Evolutionary conservation across 2,329 filamentous ascomycete species (phyloP).

Genomic region (Trichothecium sympodiale): DNA sequence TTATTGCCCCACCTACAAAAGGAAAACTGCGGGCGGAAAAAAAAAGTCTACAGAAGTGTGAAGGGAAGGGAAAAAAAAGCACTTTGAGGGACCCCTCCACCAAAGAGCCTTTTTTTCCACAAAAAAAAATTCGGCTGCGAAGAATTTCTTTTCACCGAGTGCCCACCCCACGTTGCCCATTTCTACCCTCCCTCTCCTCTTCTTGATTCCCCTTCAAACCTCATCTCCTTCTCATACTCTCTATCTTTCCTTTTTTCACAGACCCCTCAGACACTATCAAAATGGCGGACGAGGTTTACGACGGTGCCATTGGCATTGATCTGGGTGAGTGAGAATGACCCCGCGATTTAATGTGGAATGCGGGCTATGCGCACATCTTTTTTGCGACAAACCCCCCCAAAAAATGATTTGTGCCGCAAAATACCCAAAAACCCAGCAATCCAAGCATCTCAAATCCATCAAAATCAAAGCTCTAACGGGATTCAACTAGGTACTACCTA

Average conservation of each 20-base stretch:
- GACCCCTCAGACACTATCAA: constrained; percentile 24
- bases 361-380: not conserved
- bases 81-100: no score
- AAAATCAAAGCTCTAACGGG: constrained; percentile 9
- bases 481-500: constrained; percentile 77
- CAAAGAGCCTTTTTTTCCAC: not conserved
- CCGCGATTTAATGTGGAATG: not conserved
- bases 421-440: no score
- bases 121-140: not conserved
- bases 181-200: constrained; percentile 9
- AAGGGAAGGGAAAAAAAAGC: no score
- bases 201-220: constrained; percentile 8
- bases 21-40: no score
- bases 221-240: constrained; percentile 12
- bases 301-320: constrained; percentile 99
- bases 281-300: constrained; percentile 98
- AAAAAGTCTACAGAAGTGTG: no score
- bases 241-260: constrained; percentile 2
- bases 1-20: no score
- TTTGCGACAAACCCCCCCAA: constrained; percentile 1
- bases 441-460: not conserved
- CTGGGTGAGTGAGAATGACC: constrained; percentile 57
- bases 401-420: no score
- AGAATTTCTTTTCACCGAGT: constrained; percentile 4
- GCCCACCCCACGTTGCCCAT: constrained; percentile 5